A percentile compares a stretch with the other conserved stretches of the same genome.
Evolutionary conservation across 257 asterid species (phyloP).

Genomic region (Gentiana dahurica): DNA sequence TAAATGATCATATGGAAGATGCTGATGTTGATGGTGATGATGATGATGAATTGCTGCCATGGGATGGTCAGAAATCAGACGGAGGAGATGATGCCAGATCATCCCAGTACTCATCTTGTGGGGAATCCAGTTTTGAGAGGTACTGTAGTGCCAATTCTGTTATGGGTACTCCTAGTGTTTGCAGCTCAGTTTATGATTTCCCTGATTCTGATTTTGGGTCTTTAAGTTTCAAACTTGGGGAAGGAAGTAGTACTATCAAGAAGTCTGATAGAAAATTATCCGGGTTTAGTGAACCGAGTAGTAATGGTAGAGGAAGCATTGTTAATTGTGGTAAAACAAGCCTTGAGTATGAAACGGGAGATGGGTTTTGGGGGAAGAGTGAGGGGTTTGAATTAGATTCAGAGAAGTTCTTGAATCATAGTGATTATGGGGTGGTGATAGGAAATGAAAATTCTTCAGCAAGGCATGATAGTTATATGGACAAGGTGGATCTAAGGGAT

Average conservation of each 20-base stretch:
- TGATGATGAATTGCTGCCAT: conserved; percentile 15
- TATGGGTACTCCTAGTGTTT: conserved; percentile 77
- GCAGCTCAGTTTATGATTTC: conserved; percentile 37
- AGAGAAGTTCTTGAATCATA: conserved; percentile 17
- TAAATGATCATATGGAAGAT: conserved; percentile 31
- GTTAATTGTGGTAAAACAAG: conserved; percentile 17
- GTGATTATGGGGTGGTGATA: conserved; percentile 18
- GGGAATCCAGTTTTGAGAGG: conserved; percentile 73
- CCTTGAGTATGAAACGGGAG: neutral
- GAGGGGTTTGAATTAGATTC: conserved; percentile 14
- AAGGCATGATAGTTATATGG: conserved; percentile 4
- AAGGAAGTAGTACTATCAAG: conserved; percentile 28
- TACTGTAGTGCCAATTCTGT: conserved; percentile 87
- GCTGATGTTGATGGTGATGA: conserved; percentile 32
- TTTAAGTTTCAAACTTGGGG: conserved; percentile 50
- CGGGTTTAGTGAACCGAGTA: conserved; percentile 15
- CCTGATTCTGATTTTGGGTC: conserved; percentile 64
- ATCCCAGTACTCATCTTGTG: conserved; percentile 73
- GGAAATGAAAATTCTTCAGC: conserved; percentile 4
- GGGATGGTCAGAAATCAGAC: conserved; percentile 47
- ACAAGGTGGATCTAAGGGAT: conserved; percentile 12
- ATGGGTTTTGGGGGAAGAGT: conserved; percentile 2
- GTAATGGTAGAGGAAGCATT: conserved; percentile 18
- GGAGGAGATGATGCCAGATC: conserved; percentile 42
- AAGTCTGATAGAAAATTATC: conserved; percentile 31